phyloP scores from a whole-genome alignment of 164 flowering plant genomes.

The Annona cherimola region DNA sequence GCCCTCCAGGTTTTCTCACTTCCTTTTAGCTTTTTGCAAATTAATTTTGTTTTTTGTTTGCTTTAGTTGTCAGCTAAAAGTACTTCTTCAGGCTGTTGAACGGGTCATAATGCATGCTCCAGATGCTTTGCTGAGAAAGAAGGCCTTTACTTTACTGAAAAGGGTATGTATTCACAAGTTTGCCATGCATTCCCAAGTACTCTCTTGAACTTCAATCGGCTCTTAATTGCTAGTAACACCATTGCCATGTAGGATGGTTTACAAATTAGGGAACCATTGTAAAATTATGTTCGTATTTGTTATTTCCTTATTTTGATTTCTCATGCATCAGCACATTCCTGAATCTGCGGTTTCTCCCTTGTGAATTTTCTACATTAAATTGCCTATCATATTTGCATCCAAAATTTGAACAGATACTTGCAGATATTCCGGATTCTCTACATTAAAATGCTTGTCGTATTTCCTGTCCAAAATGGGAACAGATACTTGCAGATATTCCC shows the following conservation, averaged over 20 bases:
- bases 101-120: conserved; percentile 61
- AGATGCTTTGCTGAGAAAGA: conserved; percentile 45
- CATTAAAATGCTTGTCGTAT: too few species aligned
- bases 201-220: not conserved
- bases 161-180: conserved; percentile 33
- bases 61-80: not conserved
- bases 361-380: not conserved
- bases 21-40: not conserved
- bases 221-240: not conserved
- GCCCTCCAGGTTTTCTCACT: conserved; percentile 57
- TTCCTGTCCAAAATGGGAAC: conserved; percentile 4
- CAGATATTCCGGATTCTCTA: conserved; percentile 43
- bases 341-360: not conserved
- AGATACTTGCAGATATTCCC: conserved; percentile 82
- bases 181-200: not conserved
- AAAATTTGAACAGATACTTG: conserved; percentile 51
- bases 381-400: too few species aligned
- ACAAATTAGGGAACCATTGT: not conserved
- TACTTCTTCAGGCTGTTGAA: conserved; percentile 55
- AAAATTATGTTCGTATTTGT: not conserved
- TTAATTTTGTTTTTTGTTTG: not conserved
- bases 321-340: not conserved
- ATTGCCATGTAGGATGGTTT: too few species aligned
- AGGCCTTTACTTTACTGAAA: conserved; percentile 60
- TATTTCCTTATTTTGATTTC: not conserved